A percentile compares a stretch with the other conserved stretches of the same genome.
These are phyloP conservation scores for Polyporus tsugae DNA, from an alignment of 1,284 basidiomycete genomes.

Conservation along the genomic window DNA sequence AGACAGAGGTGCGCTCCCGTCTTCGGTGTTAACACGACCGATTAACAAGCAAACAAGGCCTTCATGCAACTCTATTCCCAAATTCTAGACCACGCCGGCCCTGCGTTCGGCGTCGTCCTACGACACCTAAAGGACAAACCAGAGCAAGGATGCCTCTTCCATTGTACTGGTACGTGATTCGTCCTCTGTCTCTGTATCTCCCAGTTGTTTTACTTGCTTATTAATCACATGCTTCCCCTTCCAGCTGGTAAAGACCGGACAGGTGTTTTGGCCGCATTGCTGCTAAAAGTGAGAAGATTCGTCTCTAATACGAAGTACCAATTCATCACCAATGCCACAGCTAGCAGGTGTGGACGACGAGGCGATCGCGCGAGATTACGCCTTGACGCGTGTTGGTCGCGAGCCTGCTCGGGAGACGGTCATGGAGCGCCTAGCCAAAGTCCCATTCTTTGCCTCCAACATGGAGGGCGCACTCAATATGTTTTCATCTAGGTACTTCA, in stretches of 20 bases:
- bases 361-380: conserved; percentile 74
- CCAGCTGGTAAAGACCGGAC: conserved; percentile 81
- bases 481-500: conserved; percentile 72
- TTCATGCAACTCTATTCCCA: conserved; percentile 84
- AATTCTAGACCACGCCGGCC: conserved; percentile 76
- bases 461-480: conserved; percentile 78
- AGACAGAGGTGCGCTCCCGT: conserved; percentile 64
- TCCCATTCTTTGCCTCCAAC: conserved; percentile 75
- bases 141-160: conserved; percentile 69
- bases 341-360: conserved; percentile 74
- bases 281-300: conserved; percentile 64
- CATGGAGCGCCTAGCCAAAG: conserved; percentile 68
- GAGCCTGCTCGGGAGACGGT: conserved; percentile 77
- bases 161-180: conserved; percentile 67
- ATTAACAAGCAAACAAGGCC: conserved; percentile 52
- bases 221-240: conserved; percentile 1
- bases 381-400: conserved; percentile 76
- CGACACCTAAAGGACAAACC: conserved; percentile 76
- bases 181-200: too few relatives aligned
- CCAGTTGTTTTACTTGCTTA: too few relatives aligned
- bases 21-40: conserved; percentile 9
- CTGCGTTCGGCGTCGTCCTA: conserved; percentile 69
- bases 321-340: conserved; percentile 44
- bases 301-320: background rate
- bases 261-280: conserved; percentile 75